Percentiles rank a stretch among this genome's conserved stretches.
Evolutionary conservation across 2,329 filamentous ascomycete species (phyloP).

Genomic region (Setomelanomma holmii): DNA sequence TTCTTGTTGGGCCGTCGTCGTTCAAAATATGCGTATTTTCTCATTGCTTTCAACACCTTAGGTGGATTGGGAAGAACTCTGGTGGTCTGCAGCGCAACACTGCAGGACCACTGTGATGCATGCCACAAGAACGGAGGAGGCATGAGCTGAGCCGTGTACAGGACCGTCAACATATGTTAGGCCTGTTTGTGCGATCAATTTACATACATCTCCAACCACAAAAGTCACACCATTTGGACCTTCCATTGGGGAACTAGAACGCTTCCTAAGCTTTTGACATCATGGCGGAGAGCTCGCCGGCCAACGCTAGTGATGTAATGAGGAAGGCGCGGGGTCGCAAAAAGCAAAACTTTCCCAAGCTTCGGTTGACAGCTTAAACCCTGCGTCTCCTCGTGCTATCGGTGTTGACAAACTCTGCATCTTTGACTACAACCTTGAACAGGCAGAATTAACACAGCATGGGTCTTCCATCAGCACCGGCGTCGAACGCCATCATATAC

Average conservation of each 20-base stretch:
- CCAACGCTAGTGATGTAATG: constrained; percentile 31
- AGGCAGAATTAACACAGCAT: constrained; percentile 54
- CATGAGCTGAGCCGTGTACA: too few species aligned
- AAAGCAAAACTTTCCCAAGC: constrained; percentile 29
- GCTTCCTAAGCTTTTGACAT: constrained; percentile 30
- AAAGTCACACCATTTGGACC: constrained; percentile 3
- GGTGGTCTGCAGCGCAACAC: too few species aligned
- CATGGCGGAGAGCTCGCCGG: constrained; percentile 19
- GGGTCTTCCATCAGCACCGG: constrained; percentile 76
- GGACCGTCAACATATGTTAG: too few species aligned
- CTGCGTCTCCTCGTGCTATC: constrained; percentile 20
- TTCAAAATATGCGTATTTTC: background rate
- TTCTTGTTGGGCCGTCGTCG: constrained; percentile 19
- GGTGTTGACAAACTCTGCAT: constrained; percentile 7
- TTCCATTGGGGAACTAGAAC: constrained; percentile 3
- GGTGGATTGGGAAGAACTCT: too few species aligned
- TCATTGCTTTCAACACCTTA: background rate
- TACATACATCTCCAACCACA: background rate
- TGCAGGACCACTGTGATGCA: too few species aligned
- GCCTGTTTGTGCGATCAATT: background rate
- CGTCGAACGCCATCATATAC: constrained; percentile 85
- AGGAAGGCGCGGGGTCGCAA: constrained; percentile 27
- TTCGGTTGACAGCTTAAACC: constrained; percentile 21
- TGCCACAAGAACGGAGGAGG: too few species aligned
- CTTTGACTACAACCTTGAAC: constrained; percentile 6